Evolutionary conservation across 2,329 filamentous ascomycete genomes (phyloP), one percentile per base, ranked within the genome.

Genomic region (Didymella arachidicola): DNA sequence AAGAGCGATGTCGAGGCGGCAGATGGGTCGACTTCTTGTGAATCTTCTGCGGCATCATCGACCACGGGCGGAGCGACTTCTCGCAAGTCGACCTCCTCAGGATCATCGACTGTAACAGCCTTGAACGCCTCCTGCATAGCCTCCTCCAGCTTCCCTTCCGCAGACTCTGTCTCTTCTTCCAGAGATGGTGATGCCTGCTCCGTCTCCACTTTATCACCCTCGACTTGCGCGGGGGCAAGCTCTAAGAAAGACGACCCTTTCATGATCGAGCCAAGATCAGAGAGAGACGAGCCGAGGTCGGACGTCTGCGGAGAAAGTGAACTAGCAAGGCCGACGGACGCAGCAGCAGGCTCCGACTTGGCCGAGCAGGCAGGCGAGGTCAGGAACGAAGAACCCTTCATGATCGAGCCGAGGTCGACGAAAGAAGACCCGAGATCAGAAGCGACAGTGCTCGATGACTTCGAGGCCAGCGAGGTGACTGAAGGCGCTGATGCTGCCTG

Each of bases 301-400:
- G 46, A 46, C 2, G 26, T 34, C 1, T 54, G 45, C 10, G 45
- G 27, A 12, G 50, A 54, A 6, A 46, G 11, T 14, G 45, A 18
- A 10, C 34, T 36, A n/a, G 39, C 27, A 3, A 12, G 18, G 36
- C 22, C 60, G 22, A 26, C 30, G 16, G 46, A 36, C 26, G 44
- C 52, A 16, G 19, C 36, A n/a, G 16, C 46, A 12, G 14, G 41
- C 26, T 32, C 32, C 14, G 50, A 45, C 41, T 54, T 47, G 4
- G 27, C 64, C 12, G 39, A 52, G 11, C 43, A 47, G 16, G 56
- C 22, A 18, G 26, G 16, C 26, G 56, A 45, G 5, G 51, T 56
- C 18, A 59, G 45, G 58, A 70, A 70, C 29, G 60, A 62, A 0
- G 68, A 70, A 16, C 68, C 68, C 38, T 70, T 70, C 66, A 70